Percentiles rank a stretch among this genome's conserved stretches.
Conservation (phyloP, 176 grass and related monocot genomes). For the Triticum turgidum region DNA sequence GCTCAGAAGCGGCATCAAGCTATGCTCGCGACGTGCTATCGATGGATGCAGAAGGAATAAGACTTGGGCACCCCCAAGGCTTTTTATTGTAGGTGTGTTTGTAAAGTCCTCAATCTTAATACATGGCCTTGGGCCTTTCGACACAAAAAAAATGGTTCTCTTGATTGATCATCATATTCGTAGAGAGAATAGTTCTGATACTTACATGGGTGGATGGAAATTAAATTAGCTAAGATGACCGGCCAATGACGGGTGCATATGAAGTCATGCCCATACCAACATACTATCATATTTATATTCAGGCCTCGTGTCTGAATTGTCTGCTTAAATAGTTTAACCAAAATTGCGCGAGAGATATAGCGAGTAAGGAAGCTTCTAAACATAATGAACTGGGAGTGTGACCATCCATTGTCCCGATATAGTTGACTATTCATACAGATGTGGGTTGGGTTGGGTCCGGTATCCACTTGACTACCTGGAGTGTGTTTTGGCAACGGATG, state of each 20-base stretch:
- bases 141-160: neutral
- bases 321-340: neutral
- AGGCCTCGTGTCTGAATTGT: conserved; percentile 31
- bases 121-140: too few species aligned
- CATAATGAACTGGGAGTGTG: neutral
- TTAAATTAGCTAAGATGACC: neutral
- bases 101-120: too few species aligned
- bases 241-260: conserved; percentile 10
- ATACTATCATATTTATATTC: neutral
- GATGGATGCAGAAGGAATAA: too few species aligned
- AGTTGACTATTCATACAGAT: conserved; percentile 15
- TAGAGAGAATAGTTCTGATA: neutral
- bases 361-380: neutral
- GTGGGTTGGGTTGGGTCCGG: neutral
- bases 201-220: conserved; percentile 6
- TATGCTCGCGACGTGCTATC: too few species aligned
- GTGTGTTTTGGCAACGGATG: conserved; percentile 10
- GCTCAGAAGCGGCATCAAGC: too few species aligned
- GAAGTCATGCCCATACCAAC: neutral
- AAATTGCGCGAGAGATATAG: neutral
- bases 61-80: too few species aligned
- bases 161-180: neutral
- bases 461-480: neutral
- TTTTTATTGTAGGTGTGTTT: too few species aligned
- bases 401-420: neutral